Percentiles rank a stretch among this genome's conserved stretches.
Conservation (phyloP, 2,329 filamentous ascomycete species). For the Diaporthe sp. region DNA sequence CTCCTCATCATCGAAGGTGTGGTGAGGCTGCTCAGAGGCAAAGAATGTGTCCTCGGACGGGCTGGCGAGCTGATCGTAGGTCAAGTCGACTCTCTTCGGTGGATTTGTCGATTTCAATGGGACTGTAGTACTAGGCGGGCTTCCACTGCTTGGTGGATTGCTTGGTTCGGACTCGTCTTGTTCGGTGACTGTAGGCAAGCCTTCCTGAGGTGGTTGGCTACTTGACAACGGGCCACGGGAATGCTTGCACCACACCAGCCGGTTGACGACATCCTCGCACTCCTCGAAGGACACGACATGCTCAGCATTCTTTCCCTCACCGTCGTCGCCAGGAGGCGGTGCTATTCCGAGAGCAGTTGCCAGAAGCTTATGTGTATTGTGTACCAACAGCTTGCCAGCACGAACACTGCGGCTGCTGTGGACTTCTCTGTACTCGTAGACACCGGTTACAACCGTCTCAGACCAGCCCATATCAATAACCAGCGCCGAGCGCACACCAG, state of each 20-base stretch:
- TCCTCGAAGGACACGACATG: slow-evolving; percentile 76
- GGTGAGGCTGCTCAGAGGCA: slow-evolving; percentile 61
- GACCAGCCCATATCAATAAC: slow-evolving; percentile 94
- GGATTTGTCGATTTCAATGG: slow-evolving; percentile 61
- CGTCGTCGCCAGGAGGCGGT: slow-evolving; percentile 41
- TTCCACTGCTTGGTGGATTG: slow-evolving; percentile 41
- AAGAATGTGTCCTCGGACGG: slow-evolving; percentile 84
- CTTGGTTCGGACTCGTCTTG: slow-evolving; percentile 63
- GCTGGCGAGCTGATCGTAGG: slow-evolving; percentile 78
- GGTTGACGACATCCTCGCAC: slow-evolving; percentile 82
- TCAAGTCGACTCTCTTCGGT: slow-evolving; percentile 70
- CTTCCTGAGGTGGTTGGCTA: slow-evolving; percentile 45
- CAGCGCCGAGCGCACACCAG: slow-evolving; percentile 86
- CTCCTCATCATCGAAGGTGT: slow-evolving; percentile 87
- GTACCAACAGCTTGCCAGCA: slow-evolving; percentile 78
- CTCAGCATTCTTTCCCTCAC: slow-evolving; percentile 45
- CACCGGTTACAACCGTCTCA: slow-evolving; percentile 85
- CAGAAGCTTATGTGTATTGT: slow-evolving; percentile 76
- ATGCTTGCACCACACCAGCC: slow-evolving; percentile 82
- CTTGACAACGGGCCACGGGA: slow-evolving; percentile 29
- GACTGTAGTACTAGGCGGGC: slow-evolving; percentile 53
- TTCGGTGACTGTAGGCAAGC: slow-evolving; percentile 67
- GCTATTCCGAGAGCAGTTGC: slow-evolving; percentile 54
- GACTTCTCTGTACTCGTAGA: slow-evolving; percentile 93
- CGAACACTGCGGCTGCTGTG: slow-evolving; percentile 77